Conservation (phyloP, 2,329 filamentous ascomycete genomes). For the Exophiala bonariae region DNA sequence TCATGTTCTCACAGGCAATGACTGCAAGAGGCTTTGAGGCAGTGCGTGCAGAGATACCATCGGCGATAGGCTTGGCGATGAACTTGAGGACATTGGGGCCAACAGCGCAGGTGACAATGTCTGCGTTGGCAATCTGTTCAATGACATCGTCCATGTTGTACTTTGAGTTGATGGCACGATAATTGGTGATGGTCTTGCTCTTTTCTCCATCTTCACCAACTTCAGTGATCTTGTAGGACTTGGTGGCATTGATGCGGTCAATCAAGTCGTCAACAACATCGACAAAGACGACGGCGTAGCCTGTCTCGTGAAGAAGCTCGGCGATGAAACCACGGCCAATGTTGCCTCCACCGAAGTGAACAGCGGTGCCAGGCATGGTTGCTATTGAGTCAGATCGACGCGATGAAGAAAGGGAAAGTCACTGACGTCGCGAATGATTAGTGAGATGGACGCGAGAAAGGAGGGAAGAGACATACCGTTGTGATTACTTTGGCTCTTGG, state of each 20-base stretch:
- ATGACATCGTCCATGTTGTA: conserved; percentile 78
- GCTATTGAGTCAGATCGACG: not conserved
- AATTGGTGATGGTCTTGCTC: conserved; percentile 85
- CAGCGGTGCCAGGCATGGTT: conserved; percentile 56
- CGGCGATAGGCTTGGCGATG: conserved; percentile 92
- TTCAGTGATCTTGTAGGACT: conserved; percentile 88
- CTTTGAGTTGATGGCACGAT: conserved; percentile 95
- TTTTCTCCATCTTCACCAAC: conserved; percentile 81
- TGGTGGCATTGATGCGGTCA: conserved; percentile 70
- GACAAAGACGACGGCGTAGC: conserved; percentile 93
- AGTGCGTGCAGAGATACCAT: conserved; percentile 79
- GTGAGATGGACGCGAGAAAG: not conserved
- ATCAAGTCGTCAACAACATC: conserved; percentile 88
- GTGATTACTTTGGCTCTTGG: not conserved
- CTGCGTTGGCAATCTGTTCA: conserved; percentile 80
- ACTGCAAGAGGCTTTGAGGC: conserved; percentile 72
- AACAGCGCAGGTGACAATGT: conserved; percentile 94
- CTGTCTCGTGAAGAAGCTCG: conserved; percentile 90
- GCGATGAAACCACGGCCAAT: conserved; percentile 86
- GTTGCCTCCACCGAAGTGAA: conserved; percentile 85
- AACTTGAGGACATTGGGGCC: conserved; percentile 95
- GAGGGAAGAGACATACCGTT: not conserved
- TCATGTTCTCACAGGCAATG: conserved; percentile 98
- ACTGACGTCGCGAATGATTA: not conserved
- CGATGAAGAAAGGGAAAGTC: not conserved